Percentiles rank a stretch among this genome's conserved stretches.
Conservation (phyloP, 2,329 filamentous ascomycete species). For the Diaporthe sp. region DNA sequence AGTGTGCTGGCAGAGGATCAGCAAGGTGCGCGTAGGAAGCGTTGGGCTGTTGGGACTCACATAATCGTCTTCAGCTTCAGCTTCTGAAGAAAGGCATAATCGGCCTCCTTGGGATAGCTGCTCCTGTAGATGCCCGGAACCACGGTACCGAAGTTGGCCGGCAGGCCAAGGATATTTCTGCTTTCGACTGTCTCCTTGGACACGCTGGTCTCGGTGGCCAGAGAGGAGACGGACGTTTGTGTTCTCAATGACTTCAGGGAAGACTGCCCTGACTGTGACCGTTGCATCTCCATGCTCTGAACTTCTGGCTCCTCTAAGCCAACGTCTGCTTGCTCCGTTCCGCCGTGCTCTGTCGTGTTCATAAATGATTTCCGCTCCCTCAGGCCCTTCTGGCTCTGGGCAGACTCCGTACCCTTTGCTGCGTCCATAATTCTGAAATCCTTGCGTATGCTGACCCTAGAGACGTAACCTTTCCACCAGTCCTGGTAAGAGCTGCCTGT, state of each 20-base stretch:
- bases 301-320: neutral
- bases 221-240: slow-evolving; percentile 21
- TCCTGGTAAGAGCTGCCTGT: slow-evolving; percentile 6
- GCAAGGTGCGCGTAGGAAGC: neutral
- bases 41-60: slow-evolving; percentile 60
- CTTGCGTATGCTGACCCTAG: slow-evolving; percentile 22
- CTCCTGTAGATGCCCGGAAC: slow-evolving; percentile 83
- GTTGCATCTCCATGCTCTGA: slow-evolving; percentile 38
- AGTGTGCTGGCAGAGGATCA: slow-evolving; percentile 63
- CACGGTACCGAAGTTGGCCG: slow-evolving; percentile 83
- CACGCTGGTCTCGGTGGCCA: slow-evolving; percentile 35
- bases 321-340: neutral
- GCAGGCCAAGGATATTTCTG: slow-evolving; percentile 52
- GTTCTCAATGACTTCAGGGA: slow-evolving; percentile 12
- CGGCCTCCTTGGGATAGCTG: slow-evolving; percentile 79
- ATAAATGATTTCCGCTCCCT: slow-evolving; percentile 38
- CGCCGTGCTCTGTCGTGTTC: slow-evolving; percentile 18
- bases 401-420: slow-evolving; percentile 21
- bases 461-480: neutral
- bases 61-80: slow-evolving; percentile 85
- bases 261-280: slow-evolving; percentile 35
- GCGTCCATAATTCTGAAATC: slow-evolving; percentile 34
- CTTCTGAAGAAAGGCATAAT: slow-evolving; percentile 77
- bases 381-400: slow-evolving; percentile 24
- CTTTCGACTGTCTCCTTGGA: slow-evolving; percentile 22